Evolutionary conservation across 306 rosid species (phyloP).

Genomic region (Macrotyloma uniflorum): DNA sequence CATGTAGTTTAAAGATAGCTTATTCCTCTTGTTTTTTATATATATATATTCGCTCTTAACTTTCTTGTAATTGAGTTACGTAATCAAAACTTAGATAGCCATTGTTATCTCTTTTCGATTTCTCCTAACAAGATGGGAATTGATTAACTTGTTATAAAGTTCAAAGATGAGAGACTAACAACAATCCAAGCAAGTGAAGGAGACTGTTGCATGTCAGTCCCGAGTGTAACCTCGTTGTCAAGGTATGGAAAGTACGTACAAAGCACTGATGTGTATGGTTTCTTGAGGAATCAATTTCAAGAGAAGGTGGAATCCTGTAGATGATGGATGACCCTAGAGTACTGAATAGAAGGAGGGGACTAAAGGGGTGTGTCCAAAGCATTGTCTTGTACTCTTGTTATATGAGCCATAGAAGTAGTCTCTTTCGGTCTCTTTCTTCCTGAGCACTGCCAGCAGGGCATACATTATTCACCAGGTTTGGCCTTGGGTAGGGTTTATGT

Average conservation of each 20-base stretch:
- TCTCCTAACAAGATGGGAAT: not conserved
- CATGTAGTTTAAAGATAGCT: not conserved
- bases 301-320: not conserved
- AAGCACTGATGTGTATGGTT: not conserved
- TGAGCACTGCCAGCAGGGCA: conserved; percentile 40
- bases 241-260: not conserved
- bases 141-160: not conserved
- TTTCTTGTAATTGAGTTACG: not conserved
- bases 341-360: not conserved
- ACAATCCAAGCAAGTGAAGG: conserved; percentile 13
- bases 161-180: not conserved
- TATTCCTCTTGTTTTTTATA: not conserved
- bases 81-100: not conserved
- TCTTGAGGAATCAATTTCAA: not conserved
- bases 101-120: not conserved
- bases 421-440: conserved; percentile 21
- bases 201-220: conserved; percentile 12
- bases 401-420: not conserved
- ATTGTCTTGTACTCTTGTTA: not conserved
- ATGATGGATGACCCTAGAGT: not conserved
- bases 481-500: conserved; percentile 36
- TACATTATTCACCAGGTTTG: conserved; percentile 8
- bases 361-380: not conserved
- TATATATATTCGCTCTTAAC: not conserved
- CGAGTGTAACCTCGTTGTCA: not conserved